phyloP scores from a whole-genome alignment of 495 filamentous ascomycete genomes.

The Penicillium flavigenum region DNA sequence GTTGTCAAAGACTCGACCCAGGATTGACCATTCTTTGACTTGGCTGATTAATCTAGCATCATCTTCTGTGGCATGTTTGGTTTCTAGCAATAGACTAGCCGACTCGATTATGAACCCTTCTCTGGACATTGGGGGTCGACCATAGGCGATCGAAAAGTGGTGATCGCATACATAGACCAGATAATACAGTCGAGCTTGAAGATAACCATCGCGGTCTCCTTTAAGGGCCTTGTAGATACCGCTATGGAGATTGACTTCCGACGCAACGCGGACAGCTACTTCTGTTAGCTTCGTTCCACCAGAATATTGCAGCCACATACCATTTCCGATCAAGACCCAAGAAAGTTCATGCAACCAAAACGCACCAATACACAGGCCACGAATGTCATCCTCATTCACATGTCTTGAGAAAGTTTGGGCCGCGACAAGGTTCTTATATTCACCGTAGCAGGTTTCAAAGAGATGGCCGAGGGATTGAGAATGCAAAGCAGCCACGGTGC shows the following conservation, averaged over 20 bases:
- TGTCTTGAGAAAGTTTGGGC: constrained; percentile 23
- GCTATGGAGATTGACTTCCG: constrained; percentile 33
- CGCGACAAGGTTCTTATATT: constrained; percentile 27
- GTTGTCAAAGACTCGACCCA: constrained; percentile 35
- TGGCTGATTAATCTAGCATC: constrained; percentile 39
- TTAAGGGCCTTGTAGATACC: constrained; percentile 32
- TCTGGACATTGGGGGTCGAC: constrained; percentile 38
- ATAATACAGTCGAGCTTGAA: constrained; percentile 34
- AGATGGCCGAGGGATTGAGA: constrained; percentile 26
- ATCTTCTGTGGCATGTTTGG: constrained; percentile 32
- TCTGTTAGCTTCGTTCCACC: constrained; percentile 10
- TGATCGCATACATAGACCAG: constrained; percentile 42
- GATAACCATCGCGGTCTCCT: constrained; percentile 29
- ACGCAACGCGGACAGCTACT: constrained; percentile 33
- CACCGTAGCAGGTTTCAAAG: constrained; percentile 31
- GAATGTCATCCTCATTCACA: constrained; percentile 30
- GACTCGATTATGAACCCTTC: constrained; percentile 29
- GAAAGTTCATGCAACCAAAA: constrained; percentile 41
- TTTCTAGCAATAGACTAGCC: constrained; percentile 26
- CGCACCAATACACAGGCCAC: constrained; percentile 36
- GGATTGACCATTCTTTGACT: constrained; percentile 36
- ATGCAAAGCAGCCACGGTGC: constrained; percentile 36
- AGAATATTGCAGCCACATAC: constrained; percentile 11
- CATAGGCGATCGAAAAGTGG: constrained; percentile 36
- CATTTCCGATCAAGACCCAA: constrained; percentile 30